Base-by-base conservation (phyloP, 257 asterid species). In the Dorcoceras hygrometricum region DNA sequence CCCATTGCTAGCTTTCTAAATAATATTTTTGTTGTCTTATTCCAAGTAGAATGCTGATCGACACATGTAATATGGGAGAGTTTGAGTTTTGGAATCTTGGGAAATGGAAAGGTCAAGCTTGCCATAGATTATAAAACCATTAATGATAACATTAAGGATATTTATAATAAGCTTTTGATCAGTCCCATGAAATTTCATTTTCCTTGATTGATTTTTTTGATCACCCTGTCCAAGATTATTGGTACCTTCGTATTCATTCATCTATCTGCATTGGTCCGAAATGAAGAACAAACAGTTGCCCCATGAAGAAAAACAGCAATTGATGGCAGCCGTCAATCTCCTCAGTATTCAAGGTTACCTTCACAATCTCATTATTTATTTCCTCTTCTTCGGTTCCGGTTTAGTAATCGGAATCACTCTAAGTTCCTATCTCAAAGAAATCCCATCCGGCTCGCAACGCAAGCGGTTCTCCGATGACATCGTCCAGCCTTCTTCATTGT, bases 361-460 rank as follows among this genome's bases (percentile, higher is more conserved):
- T 62, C 86, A 85, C 0, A 82, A 54, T 77, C 71, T 89, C 34
- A 19, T 87, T 0, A n/a, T 78, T 0, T 83, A 78, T 73, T 81
- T 86, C 58, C 65, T 92, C 6, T 79, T 86, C 67, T 89, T 92
- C 73, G 91, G 92, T 6, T 84, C 80, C 48, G 98, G 98, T 48
- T 57, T 92, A 23, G 87, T 79, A 16, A 74, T 87, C 7, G 98
- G 98, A 67, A 78, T 84, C 8, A 67, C 85, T 0, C 14, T 87
- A 8, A 84, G 80, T 22, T 78, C 6, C 32, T 73, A 0, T 22
- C 70, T 3, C 77, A 76, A 62, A 18, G 75, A 69, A 46, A 67
- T 62, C 50, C 67, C 76, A 2, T 67, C 58, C 0, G 43, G 23
- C 59, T 26, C 66, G 4, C 63, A 43, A n/a, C 23, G 73, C 48